These are phyloP conservation scores for Phalaenopsis aphrodite DNA, from an alignment of 106 monocot genomes.

Conservation along the genomic window DNA sequence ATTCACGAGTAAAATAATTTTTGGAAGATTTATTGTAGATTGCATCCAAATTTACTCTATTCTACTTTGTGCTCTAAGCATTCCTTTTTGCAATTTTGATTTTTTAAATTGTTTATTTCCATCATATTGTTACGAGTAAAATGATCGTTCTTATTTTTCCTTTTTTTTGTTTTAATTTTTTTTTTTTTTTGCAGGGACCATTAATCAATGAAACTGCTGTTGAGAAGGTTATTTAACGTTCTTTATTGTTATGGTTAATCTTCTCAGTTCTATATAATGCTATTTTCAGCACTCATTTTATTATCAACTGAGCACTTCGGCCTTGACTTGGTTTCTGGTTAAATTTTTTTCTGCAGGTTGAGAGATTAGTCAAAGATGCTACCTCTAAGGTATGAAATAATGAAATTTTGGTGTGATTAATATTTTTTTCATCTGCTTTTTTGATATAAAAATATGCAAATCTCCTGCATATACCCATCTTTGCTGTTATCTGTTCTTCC, in stretches of 20 bases:
- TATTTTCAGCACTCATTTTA: neutral
- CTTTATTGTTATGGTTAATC: neutral
- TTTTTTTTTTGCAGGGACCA: constrained; percentile 60
- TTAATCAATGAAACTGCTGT: constrained; percentile 95
- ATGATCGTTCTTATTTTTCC: neutral
- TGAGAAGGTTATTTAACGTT: constrained; percentile 50
- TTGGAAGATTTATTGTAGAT: neutral
- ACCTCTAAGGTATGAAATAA: constrained; percentile 58
- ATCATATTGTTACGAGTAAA: neutral
- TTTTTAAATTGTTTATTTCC: neutral
- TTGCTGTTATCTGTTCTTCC: neutral
- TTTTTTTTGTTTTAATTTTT: neutral
- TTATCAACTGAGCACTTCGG: neutral
- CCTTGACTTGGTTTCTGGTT: neutral
- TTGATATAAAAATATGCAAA: neutral
- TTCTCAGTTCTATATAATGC: neutral
- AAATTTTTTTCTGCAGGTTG: constrained; percentile 52
- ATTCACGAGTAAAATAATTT: neutral
- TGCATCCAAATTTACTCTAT: neutral
- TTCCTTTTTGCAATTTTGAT: neutral
- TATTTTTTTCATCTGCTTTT: neutral
- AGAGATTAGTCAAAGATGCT: constrained; percentile 71
- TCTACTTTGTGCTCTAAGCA: neutral
- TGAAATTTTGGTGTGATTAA: neutral
- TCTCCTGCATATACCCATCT: neutral